phyloP scores from a whole-genome alignment of 78 protist species.

The Blattamonas nauphoetae region DNA sequence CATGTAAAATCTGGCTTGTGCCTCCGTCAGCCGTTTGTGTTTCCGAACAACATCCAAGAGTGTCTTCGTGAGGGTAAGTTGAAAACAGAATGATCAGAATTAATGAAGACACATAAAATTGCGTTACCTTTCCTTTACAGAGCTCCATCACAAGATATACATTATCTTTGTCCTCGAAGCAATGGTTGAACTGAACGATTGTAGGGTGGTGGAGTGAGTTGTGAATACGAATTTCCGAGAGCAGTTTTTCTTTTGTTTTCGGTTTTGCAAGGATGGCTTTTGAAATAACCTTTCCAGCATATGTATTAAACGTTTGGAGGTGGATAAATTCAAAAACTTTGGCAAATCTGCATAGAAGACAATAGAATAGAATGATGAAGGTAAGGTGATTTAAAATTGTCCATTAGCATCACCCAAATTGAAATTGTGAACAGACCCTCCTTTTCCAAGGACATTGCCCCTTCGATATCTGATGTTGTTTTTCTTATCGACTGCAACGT shows the following conservation, averaged over 20 bases:
- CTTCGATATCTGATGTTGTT: neutral
- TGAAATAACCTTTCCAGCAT: slow-evolving; percentile 75
- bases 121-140: slow-evolving; percentile 55
- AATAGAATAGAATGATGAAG: neutral
- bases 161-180: slow-evolving; percentile 71
- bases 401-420: neutral
- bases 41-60: slow-evolving; percentile 61
- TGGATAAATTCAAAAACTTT: slow-evolving; percentile 61
- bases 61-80: too few species aligned
- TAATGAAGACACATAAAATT: neutral
- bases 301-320: slow-evolving; percentile 35
- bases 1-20: slow-evolving; percentile 53
- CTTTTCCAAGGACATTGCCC: neutral
- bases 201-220: slow-evolving; percentile 60
- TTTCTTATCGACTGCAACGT: neutral
- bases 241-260: slow-evolving; percentile 15
- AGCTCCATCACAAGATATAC: slow-evolving; percentile 85
- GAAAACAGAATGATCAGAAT: neutral
- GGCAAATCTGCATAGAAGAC: slow-evolving; percentile 58
- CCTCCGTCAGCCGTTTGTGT: slow-evolving; percentile 47
- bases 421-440: neutral
- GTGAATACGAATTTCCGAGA: slow-evolving; percentile 86
- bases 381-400: too few species aligned
- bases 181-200: slow-evolving; percentile 67
- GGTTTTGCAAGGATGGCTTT: slow-evolving; percentile 58